Base-by-base conservation (phyloP, 192 early-diverging fungal genomes). In the Coemansia umbellata region DNA sequence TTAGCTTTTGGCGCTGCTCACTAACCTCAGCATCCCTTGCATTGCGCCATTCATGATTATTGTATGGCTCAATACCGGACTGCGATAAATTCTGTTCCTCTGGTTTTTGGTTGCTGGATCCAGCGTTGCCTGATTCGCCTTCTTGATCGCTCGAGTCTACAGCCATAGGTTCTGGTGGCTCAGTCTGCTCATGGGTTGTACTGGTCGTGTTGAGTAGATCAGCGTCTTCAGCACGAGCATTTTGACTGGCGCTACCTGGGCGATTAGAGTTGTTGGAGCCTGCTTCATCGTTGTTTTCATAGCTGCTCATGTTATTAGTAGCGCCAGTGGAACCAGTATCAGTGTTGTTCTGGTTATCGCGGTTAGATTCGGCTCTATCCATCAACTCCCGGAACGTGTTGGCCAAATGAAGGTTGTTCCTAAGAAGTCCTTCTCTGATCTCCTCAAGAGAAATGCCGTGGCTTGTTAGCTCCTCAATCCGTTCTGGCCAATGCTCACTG, bases 181-280 rank as follows among this genome's bases (percentile, higher is more conserved):
- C 69, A 33, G 61, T 63, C 40, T 55, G 31, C 22, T 3, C 19
- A n/a, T n/a, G n/a, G n/a, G n/a, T n/a, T n/a, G n/a, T n/a, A n/a
- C n/a, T n/a, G n/a, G n/a, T n/a, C n/a, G n/a, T n/a, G 23, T 44
- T 42, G 23, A 8, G 30, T 1, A 13, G 30, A 27, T 19, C 31
- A 8, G 32, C 22, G 26, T 5, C 42, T 11, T 60, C 41, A 47
- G 51, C 39, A 27, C 58, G 18, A 23, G 84, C 65, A 45, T 85
- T 74, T 2, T 84, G 87, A 53, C 92, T 9, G 10, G 10, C 42
- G 24, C 28, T 5, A 5, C 21, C 41, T 17, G 10, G 41, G 14
- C 8, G 22, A 6, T 50, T n/a, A 9, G 33, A 18, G 14, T 27
- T 47, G 13, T 19, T 19, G 31, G 37, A 36, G 14, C 2, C 43